Percentiles rank a stretch among this genome's conserved stretches.
Evolutionary conservation across 371 early-diverging fungal genomes (phyloP).

Genomic region (Zychaea mexicana): DNA sequence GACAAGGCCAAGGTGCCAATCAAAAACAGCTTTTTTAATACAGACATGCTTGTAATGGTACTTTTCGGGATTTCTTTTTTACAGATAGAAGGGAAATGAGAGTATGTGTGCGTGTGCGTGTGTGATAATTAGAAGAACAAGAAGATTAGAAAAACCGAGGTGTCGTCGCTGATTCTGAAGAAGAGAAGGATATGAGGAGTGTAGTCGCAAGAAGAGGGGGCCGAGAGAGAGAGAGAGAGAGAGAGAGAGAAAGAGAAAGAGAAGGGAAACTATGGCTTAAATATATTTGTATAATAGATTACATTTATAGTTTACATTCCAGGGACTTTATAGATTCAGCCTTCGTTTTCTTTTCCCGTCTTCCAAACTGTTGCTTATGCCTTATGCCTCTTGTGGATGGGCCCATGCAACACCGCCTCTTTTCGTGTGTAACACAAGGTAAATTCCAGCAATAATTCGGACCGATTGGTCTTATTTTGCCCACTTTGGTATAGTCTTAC

Average conservation of each 20-base stretch:
- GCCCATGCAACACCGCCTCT: not conserved
- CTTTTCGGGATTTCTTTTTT: no score
- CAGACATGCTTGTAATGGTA: slow-evolving; percentile 17
- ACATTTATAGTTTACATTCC: not conserved
- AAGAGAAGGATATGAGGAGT: no score
- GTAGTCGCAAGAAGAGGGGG: no score
- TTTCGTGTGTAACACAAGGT: slow-evolving; percentile 18
- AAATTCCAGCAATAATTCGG: slow-evolving; percentile 23
- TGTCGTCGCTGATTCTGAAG: no score
- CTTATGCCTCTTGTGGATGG: not conserved
- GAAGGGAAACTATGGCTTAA: not conserved
- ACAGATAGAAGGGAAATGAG: not conserved
- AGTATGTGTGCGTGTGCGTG: no score
- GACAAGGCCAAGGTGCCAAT: slow-evolving; percentile 19
- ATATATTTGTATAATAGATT: not conserved
- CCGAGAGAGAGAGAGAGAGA: no score
- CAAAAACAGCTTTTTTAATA: slow-evolving; percentile 16
- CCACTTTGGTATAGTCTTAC: not conserved
- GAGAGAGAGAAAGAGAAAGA: not conserved
- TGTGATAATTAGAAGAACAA: not conserved
- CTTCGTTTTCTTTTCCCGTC: not conserved
- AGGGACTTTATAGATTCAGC: not conserved
- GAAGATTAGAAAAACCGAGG: no score
- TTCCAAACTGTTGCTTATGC: not conserved
- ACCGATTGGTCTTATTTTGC: not conserved